Evolutionary conservation across 768 basidiomycete species (phyloP).

Genomic region (Clitopilus hobsonii): DNA sequence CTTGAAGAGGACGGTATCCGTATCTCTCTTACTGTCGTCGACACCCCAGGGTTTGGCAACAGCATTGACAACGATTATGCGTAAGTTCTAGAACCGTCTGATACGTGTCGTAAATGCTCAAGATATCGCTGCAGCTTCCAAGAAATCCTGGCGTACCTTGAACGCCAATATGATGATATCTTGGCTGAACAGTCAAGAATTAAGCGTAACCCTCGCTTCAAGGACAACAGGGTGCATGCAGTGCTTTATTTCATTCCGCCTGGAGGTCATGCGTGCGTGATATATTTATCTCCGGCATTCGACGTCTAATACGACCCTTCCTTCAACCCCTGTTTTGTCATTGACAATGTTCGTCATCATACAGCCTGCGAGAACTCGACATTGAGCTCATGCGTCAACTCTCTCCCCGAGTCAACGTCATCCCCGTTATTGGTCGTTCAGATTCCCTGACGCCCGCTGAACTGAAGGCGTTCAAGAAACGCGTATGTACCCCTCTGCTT

Average conservation of each 20-base stretch:
- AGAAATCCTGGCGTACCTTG: constrained; percentile 82
- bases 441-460: constrained; percentile 83
- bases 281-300: not conserved
- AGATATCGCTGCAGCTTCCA: constrained; percentile 55
- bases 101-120: constrained; percentile 4
- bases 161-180: constrained; percentile 91
- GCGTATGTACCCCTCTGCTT: constrained; percentile 34
- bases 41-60: constrained; percentile 91
- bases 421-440: constrained; percentile 85
- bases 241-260: constrained; percentile 89
- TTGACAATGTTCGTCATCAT: constrained; percentile 9
- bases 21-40: constrained; percentile 86
- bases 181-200: constrained; percentile 84
- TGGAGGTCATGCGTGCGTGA: constrained; percentile 74
- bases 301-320: not conserved
- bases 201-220: constrained; percentile 90
- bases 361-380: constrained; percentile 82
- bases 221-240: constrained; percentile 85
- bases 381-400: constrained; percentile 89
- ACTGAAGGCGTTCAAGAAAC: constrained; percentile 79
- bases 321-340: not conserved
- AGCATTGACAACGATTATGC: constrained; percentile 86
- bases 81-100: constrained; percentile 38
- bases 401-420: constrained; percentile 89
- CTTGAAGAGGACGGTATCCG: constrained; percentile 90